Percentiles rank a stretch among this genome's conserved stretches.
Evolutionary conservation across 805 yeast species (phyloP).

Genomic region (Hermanozyma aechmeae): DNA sequence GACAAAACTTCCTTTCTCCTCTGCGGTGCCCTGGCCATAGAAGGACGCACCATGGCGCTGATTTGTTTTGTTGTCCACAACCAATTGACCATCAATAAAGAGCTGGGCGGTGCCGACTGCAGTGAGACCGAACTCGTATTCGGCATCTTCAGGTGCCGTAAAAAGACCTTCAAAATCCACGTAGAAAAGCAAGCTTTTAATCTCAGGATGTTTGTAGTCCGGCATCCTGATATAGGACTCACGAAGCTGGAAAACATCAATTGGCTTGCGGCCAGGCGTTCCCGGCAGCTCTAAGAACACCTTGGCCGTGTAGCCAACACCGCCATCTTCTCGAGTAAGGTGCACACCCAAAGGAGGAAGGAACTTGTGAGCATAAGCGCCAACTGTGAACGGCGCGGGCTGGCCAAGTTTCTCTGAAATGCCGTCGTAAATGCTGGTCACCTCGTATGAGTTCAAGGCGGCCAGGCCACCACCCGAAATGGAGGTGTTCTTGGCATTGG

Average conservation of each 20-base stretch:
- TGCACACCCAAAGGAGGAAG: not conserved
- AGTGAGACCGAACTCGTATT: slow-evolving; percentile 6
- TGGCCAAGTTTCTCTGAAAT: not conserved
- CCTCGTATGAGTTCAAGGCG: not conserved
- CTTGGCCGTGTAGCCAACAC: not conserved
- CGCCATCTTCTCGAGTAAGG: not conserved
- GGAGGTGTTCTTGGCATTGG: not conserved
- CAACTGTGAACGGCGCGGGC: not conserved
- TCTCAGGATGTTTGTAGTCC: no score
- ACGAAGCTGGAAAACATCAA: no score
- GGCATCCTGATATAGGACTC: no score
- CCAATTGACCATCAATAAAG: slow-evolving; percentile 7
- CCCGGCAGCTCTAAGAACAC: no score
- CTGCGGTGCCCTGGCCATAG: slow-evolving; percentile 7
- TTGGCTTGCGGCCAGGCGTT: no score
- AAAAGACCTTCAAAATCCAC: slow-evolving; percentile 36
- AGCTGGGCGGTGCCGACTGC: slow-evolving; percentile 8
- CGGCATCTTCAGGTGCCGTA: slow-evolving; percentile 31
- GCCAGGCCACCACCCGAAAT: not conserved
- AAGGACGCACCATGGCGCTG: slow-evolving; percentile 5
- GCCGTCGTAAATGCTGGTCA: not conserved
- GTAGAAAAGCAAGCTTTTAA: slow-evolving; percentile 34
- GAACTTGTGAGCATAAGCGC: not conserved
- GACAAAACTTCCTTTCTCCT: slow-evolving; percentile 2
- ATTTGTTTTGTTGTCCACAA: slow-evolving; percentile 5